Evolutionary conservation across 169 alveolate species (phyloP).

Genomic region (Plasmodium sp.): DNA sequence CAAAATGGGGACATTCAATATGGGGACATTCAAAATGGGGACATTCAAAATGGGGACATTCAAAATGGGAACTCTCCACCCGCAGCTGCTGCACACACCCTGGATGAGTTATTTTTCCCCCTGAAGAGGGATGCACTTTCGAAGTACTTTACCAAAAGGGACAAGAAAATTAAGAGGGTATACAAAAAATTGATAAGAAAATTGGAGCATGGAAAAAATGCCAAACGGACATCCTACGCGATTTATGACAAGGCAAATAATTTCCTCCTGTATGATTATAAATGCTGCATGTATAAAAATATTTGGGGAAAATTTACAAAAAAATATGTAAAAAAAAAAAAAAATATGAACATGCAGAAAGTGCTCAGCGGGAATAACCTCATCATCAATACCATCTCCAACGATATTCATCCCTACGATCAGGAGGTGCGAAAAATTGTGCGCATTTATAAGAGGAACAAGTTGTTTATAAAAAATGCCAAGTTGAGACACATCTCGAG

Average conservation of each 20-base stretch:
- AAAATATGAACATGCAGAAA: background rate
- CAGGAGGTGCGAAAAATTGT: constrained; percentile 22
- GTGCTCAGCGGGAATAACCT: constrained; percentile 3
- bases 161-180: background rate
- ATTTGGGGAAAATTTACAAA: constrained; percentile 31
- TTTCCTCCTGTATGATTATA: constrained; percentile 48
- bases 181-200: constrained; percentile 45
- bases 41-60: background rate
- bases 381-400: constrained; percentile 21
- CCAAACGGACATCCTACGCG: background rate
- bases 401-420: constrained; percentile 30
- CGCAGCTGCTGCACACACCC: background rate
- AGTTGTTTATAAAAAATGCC: constrained; percentile 18
- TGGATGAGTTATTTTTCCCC: background rate
- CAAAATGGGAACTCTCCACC: background rate
- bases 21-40: background rate
- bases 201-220: constrained; percentile 27
- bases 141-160: background rate
- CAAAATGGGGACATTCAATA: background rate
- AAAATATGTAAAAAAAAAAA: constrained; percentile 18
- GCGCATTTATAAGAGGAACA: constrained; percentile 29
- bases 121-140: background rate
- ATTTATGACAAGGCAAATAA: constrained; percentile 47
- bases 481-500: constrained; percentile 11
- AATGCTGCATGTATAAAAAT: constrained; percentile 45